A percentile compares a stretch with the other conserved stretches of the same genome.
These are phyloP conservation scores for Sporisorium exsertum DNA, from an alignment of 1,284 basidiomycete species.

Conservation along the genomic window DNA sequence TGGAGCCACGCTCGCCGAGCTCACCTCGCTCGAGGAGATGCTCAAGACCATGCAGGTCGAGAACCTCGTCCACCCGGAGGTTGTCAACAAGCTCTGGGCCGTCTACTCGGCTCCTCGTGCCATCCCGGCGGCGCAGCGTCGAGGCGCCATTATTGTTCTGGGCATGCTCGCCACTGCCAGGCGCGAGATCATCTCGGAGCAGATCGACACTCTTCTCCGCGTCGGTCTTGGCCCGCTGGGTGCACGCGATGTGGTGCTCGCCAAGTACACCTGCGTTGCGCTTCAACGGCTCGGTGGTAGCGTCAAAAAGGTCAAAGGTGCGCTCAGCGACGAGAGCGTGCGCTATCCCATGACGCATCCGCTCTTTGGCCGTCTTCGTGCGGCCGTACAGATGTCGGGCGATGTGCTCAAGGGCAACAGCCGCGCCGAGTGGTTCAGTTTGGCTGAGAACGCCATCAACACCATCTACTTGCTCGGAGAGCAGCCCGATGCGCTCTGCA, in stretches of 20 bases:
- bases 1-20: slow-evolving; percentile 86
- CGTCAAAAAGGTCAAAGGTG: slow-evolving; percentile 92
- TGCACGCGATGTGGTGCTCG: slow-evolving; percentile 80
- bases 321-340: slow-evolving; percentile 83
- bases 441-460: slow-evolving; percentile 96
- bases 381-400: slow-evolving; percentile 70
- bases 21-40: slow-evolving; percentile 95
- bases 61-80: slow-evolving; percentile 83
- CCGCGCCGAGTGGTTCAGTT: slow-evolving; percentile 76
- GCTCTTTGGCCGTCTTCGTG: slow-evolving; percentile 85
- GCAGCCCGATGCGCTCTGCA: slow-evolving; percentile 88
- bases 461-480: slow-evolving; percentile 94
- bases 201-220: slow-evolving; percentile 84
- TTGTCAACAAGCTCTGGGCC: slow-evolving; percentile 92
- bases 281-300: slow-evolving; percentile 91
- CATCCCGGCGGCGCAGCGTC: slow-evolving; percentile 81
- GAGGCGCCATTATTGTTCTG: slow-evolving; percentile 92
- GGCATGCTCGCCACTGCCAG: slow-evolving; percentile 93
- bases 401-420: slow-evolving; percentile 40
- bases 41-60: slow-evolving; percentile 90
- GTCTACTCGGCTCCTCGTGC: slow-evolving; percentile 76
- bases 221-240: slow-evolving; percentile 89
- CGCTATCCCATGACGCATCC: slow-evolving; percentile 88
- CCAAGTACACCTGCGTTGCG: slow-evolving; percentile 92
- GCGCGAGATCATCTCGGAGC: slow-evolving; percentile 85